Conservation (phyloP, 257 asterid genomes). For the Petunia axillaris region DNA sequence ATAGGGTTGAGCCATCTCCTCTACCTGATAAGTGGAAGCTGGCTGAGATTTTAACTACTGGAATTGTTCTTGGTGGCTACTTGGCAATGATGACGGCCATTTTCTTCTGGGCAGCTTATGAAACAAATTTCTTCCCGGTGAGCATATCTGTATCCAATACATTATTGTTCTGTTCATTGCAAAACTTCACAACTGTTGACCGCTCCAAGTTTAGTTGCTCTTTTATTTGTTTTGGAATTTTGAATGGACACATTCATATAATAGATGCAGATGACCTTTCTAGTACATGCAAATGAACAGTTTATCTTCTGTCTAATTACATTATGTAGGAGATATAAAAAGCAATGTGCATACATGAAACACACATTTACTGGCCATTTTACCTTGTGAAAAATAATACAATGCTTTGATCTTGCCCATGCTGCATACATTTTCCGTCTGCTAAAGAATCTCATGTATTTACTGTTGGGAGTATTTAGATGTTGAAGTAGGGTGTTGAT, state of each 20-base stretch:
- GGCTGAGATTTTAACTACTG: conserved; percentile 48
- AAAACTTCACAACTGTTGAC: neutral
- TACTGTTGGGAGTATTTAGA: neutral
- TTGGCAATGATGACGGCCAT: conserved; percentile 65
- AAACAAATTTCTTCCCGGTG: conserved; percentile 90
- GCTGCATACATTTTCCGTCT: neutral
- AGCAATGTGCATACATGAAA: neutral
- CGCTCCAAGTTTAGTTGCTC: conserved; percentile 8
- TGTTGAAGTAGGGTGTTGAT: conserved; percentile 9
- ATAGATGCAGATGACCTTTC: neutral
- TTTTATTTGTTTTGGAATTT: neutral
- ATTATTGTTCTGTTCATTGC: neutral
- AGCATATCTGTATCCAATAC: conserved; percentile 30
- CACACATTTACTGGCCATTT: conserved; percentile 12
- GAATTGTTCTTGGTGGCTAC: conserved; percentile 43
- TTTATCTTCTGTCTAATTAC: neutral
- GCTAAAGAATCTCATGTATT: conserved; percentile 10
- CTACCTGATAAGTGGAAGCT: conserved; percentile 52
- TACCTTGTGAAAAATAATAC: neutral
- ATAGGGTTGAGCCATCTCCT: conserved; percentile 50
- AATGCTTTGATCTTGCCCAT: neutral
- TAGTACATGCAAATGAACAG: neutral
- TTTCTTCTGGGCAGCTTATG: conserved; percentile 94
- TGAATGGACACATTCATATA: neutral
- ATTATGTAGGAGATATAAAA: neutral